Base-by-base conservation (phyloP, 371 early-diverging fungal species). In the Syncephalis fuscata region DNA sequence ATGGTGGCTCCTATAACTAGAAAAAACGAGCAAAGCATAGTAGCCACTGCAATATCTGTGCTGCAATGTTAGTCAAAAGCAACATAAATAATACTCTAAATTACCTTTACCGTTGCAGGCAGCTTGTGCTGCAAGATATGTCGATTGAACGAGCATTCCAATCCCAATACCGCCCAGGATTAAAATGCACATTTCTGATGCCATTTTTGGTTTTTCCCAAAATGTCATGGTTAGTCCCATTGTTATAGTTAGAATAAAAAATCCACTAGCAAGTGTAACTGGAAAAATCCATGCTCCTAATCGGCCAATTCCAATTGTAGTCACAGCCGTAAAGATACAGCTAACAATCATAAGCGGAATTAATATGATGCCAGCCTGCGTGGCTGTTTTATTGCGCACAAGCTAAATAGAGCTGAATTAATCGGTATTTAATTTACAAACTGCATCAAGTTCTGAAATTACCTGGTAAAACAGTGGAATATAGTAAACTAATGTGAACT, bases 1-100 rank as follows among this genome's bases (percentile, higher is more conserved):
- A 81, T 56, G 1, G 74, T 70, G 41, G 80, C 76, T 39, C 87
- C 84, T 37, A 83, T 63, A 3, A 76, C 67, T 27, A 75, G 72
- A 54, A 62, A 64, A 51, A 75, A 76, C 48, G 69, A 65, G 11
- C 62, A 50, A 53, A 70, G 58, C 10, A 74, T 59, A 20, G 87
- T 78, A 27, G 69, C 76, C 15, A 82, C 63, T 16, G 84, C 76
- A 49, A 80, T 70, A 48, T 76, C 70, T 41, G 58, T 60, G 24
- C 56, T 55, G 17, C 45, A 56, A 2, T 71, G 70, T 5, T 65
- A 48, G 0, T 68, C 60, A 56, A 79, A 81, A 8, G 65, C 67
- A 0, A 64, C 72, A 17, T 78, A 62, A 22, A 78, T 65, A 43
- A 55, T 54, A 39, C 72, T 72, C 56, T 82, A 32, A 11, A 11